Evolutionary conservation across 1,139 yeast species (phyloP).

Genomic region (Hansenula anomala): DNA sequence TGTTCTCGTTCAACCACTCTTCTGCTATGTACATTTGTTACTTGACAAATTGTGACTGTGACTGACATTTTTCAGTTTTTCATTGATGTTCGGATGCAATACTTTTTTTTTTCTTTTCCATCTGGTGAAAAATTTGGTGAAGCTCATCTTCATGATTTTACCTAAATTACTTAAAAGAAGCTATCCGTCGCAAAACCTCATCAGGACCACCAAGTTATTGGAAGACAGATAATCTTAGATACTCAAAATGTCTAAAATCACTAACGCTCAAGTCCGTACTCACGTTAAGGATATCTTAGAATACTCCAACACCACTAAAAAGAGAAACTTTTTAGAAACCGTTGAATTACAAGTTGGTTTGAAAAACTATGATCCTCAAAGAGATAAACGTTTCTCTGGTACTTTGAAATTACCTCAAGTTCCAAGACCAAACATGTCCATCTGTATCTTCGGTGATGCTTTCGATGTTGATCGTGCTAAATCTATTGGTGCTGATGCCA

Average conservation of each 20-base stretch:
- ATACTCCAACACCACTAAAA: conserved; percentile 92
- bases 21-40: too few species aligned
- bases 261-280: conserved; percentile 92
- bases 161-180: background rate
- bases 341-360: conserved; percentile 99
- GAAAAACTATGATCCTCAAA: conserved; percentile 99
- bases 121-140: conserved; percentile 1
- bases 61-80: too few species aligned
- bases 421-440: conserved; percentile 99
- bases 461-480: conserved; percentile 99
- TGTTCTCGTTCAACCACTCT: too few species aligned
- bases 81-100: conserved; percentile 9
- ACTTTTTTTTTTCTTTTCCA: background rate
- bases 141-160: background rate
- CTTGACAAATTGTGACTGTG: background rate
- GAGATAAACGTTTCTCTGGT: conserved; percentile 99
- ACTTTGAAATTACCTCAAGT: conserved; percentile 97
- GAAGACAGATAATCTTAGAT: conserved; percentile 56
- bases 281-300: conserved; percentile 91
- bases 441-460: conserved; percentile 99
- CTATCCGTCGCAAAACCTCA: conserved; percentile 34
- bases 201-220: conserved; percentile 41
- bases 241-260: conserved; percentile 82
- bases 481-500: conserved; percentile 98
- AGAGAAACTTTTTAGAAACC: conserved; percentile 99